These are phyloP conservation scores for Sarcodon sp. DNA, from an alignment of 768 basidiomycete species.

Conservation along the genomic window DNA sequence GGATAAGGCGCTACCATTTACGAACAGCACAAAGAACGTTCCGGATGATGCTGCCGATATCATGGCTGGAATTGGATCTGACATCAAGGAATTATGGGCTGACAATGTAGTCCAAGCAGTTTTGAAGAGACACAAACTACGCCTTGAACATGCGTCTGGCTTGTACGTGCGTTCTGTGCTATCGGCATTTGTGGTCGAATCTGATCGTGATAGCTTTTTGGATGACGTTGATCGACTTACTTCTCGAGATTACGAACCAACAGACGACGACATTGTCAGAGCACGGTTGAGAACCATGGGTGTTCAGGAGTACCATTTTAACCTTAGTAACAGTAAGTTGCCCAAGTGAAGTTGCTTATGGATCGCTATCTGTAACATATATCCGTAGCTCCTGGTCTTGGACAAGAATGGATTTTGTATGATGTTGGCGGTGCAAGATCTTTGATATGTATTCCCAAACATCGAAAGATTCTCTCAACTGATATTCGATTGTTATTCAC, in stretches of 20 bases:
- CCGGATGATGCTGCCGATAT: constrained; percentile 47
- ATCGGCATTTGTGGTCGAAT: not conserved
- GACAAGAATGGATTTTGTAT: constrained; percentile 69
- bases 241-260: constrained; percentile 48
- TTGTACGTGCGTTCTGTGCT: constrained; percentile 40
- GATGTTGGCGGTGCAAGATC: constrained; percentile 73
- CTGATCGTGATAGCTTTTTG: constrained; percentile 37
- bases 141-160: constrained; percentile 59
- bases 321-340: constrained; percentile 47
- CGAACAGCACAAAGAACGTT: constrained; percentile 2
- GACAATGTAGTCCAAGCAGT: constrained; percentile 52
- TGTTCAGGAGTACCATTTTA: constrained; percentile 62
- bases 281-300: constrained; percentile 71
- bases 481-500: constrained; percentile 18
- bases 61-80: constrained; percentile 46
- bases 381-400: constrained; percentile 48
- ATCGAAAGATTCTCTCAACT: constrained; percentile 5
- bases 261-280: constrained; percentile 65
- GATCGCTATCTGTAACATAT: not conserved
- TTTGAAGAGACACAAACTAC: constrained; percentile 31
- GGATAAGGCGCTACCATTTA: constrained; percentile 4
- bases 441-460: constrained; percentile 25
- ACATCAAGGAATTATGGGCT: constrained; percentile 59
- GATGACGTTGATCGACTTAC: constrained; percentile 59
- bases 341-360: not conserved